Conservation (phyloP, 73 alveolate genomes). For the Tetrahymena elliotti region DNA sequence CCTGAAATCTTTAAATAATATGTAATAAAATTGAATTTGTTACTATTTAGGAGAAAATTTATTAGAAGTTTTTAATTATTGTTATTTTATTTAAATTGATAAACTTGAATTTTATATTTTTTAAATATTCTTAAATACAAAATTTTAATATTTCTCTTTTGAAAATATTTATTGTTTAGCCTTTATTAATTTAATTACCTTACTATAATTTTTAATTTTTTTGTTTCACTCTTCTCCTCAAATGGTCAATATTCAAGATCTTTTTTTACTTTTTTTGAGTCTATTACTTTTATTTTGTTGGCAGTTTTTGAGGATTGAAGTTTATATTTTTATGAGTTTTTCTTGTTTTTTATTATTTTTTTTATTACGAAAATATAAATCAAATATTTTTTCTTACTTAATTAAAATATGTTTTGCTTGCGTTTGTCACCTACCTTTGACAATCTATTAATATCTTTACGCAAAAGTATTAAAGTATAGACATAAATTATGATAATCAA, state of each 20-base stretch:
- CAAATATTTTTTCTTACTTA: not conserved
- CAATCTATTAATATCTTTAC: not conserved
- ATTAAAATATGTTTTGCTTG: not conserved
- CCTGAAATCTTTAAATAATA: not conserved
- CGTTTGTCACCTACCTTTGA: not conserved
- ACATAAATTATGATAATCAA: not conserved
- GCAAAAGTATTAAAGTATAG: not conserved
- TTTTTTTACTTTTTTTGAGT: not conserved
- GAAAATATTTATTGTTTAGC: no score
- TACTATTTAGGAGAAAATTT: not conserved
- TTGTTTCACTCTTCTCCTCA: not conserved
- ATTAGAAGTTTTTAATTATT: no score
- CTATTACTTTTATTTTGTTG: not conserved
- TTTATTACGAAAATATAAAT: not conserved
- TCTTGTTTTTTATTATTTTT: not conserved
- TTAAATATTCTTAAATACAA: no score
- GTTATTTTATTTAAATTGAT: not conserved
- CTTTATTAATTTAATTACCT: not conserved
- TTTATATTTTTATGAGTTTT: not conserved
- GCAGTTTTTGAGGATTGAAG: not conserved
- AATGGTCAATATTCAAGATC: not conserved
- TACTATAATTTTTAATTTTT: no score
- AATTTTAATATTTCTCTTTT: not conserved
- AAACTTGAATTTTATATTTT: no score
- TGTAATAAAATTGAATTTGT: not conserved